Evolutionary conservation across 345 rosid species (phyloP).

Genomic region (Gossypium herbaceum): DNA sequence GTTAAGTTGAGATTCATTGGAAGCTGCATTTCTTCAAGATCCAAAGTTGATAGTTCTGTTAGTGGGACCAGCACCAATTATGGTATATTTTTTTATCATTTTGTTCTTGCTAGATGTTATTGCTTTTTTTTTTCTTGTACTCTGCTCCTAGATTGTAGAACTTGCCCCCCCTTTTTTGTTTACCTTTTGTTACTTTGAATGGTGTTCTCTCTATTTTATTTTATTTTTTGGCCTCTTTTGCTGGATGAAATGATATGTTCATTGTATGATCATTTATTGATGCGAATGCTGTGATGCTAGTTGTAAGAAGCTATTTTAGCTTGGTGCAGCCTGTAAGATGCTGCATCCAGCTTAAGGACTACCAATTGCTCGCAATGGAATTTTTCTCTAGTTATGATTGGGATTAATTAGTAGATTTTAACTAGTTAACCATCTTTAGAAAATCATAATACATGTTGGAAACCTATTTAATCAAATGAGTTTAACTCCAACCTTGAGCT

Average conservation of each 20-base stretch:
- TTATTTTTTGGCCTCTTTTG: background rate
- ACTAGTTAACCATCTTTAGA: background rate
- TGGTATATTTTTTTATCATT: conserved; percentile 21
- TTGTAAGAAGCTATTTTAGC: conserved; percentile 3
- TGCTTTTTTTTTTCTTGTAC: background rate
- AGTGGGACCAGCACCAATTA: conserved; percentile 49
- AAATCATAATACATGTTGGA: background rate
- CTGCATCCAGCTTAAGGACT: background rate
- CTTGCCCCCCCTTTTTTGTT: background rate
- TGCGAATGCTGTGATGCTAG: background rate
- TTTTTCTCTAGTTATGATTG: background rate
- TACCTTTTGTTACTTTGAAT: background rate
- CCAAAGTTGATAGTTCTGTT: conserved; percentile 68
- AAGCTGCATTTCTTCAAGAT: conserved; percentile 68
- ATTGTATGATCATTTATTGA: conserved; percentile 7
- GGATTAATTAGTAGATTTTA: background rate
- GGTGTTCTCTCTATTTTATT: background rate
- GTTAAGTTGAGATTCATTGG: conserved; percentile 50
- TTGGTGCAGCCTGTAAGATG: conserved; percentile 1
- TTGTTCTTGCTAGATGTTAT: background rate
- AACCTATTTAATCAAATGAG: background rate
- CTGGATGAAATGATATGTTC: background rate
- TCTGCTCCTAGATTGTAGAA: background rate
- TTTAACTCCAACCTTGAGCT: background rate
- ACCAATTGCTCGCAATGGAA: background rate